Conservation (phyloP, 768 basidiomycete species). For the Suillus spraguei region DNA sequence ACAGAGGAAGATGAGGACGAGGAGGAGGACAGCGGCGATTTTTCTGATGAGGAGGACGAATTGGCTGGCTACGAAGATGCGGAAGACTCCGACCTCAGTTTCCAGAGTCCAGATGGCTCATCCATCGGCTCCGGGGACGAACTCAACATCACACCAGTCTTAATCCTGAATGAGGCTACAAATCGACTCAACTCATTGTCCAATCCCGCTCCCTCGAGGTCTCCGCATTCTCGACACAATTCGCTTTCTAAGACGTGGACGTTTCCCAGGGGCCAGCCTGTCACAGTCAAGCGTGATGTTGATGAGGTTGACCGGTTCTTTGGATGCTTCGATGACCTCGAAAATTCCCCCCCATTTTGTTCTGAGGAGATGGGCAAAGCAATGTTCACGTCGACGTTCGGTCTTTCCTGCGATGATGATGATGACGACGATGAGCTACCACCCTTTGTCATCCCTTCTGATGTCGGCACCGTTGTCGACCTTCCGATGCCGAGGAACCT, state of each 20-base stretch:
- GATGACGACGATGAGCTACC: constrained; percentile 47
- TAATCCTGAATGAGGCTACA: constrained; percentile 23
- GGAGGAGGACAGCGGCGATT: constrained; percentile 32
- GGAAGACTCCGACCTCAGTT: constrained; percentile 54
- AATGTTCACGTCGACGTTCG: constrained; percentile 58
- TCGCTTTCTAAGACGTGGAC: constrained; percentile 74
- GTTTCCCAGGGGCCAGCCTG: constrained; percentile 48
- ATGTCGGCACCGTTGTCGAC: constrained; percentile 46
- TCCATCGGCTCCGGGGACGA: constrained; percentile 60
- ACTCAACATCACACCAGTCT: constrained; percentile 23
- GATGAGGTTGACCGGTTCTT: constrained; percentile 79
- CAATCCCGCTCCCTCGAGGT: constrained; percentile 18
- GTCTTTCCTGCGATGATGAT: constrained; percentile 42
- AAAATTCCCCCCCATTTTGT: constrained; percentile 49
- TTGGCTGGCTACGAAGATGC: constrained; percentile 74
- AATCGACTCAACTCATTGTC: constrained; percentile 11
- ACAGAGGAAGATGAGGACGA: constrained; percentile 53
- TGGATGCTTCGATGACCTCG: constrained; percentile 59
- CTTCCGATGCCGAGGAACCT: constrained; percentile 31
- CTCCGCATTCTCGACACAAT: constrained; percentile 33
- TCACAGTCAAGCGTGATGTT: constrained; percentile 26
- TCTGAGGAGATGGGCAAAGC: constrained; percentile 57
- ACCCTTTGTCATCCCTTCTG: constrained; percentile 50
- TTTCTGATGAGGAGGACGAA: constrained; percentile 56
- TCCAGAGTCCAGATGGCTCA: constrained; percentile 47